These are phyloP conservation scores for Hyphodiscus hymeniophilus DNA, from an alignment of 495 filamentous ascomycete genomes.

Conservation along the genomic window DNA sequence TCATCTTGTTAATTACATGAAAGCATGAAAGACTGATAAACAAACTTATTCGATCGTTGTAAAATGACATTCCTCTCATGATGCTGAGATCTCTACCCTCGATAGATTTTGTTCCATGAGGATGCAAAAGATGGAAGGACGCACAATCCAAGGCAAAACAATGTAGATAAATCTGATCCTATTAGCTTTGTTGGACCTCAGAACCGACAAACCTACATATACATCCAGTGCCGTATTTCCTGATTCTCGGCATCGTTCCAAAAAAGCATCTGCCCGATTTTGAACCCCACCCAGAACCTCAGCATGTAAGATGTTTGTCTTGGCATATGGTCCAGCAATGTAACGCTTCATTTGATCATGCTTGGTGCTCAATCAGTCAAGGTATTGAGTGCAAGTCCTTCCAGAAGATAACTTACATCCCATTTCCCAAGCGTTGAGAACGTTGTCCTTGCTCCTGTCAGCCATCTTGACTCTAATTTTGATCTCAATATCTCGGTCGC, in stretches of 20 bases:
- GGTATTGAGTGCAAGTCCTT: background rate
- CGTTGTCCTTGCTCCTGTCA: conserved; percentile 21
- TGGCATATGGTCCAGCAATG: conserved; percentile 57
- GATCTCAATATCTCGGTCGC: background rate
- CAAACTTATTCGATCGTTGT: conserved; percentile 56
- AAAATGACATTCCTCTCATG: conserved; percentile 58
- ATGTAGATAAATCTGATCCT: conserved; percentile 32
- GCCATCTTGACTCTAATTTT: no score
- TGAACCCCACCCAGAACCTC: conserved; percentile 43
- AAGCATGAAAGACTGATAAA: conserved; percentile 10
- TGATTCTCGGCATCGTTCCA: conserved; percentile 37
- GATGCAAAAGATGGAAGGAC: conserved; percentile 57
- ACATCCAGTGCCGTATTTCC: conserved; percentile 40
- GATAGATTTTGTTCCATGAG: conserved; percentile 50
- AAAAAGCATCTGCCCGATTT: conserved; percentile 43
- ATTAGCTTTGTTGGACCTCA: no score
- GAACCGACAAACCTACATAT: no score
- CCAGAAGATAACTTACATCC: conserved; percentile 5
- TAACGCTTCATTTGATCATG: conserved; percentile 43
- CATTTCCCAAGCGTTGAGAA: conserved; percentile 13
- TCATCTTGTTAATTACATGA: background rate
- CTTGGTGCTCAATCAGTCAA: conserved; percentile 3
- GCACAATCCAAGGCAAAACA: conserved; percentile 60
- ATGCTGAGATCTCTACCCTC: conserved; percentile 40
- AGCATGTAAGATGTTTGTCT: conserved; percentile 51